These are phyloP conservation scores for Microglena sp. DNA, from an alignment of 139 green algal genomes.

Conservation along the genomic window DNA sequence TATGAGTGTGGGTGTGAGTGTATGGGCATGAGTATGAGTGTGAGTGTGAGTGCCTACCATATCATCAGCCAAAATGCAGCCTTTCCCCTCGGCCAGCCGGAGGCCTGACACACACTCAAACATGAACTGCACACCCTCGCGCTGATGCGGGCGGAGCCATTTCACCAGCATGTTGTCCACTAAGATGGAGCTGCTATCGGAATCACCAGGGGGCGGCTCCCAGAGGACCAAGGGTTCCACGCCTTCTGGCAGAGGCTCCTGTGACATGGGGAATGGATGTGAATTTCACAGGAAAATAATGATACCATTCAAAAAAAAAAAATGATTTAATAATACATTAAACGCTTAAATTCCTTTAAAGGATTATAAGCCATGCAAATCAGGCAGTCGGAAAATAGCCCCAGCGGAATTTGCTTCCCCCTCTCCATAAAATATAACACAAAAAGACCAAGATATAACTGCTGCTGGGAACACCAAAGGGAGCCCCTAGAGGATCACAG, in stretches of 20 bases:
- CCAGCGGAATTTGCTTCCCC: too few relatives aligned
- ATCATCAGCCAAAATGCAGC: slow-evolving; percentile 94
- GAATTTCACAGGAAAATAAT: too few relatives aligned
- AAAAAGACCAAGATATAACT: too few relatives aligned
- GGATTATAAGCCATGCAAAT: not conserved
- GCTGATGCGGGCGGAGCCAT: slow-evolving; percentile 86
- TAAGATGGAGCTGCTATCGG: slow-evolving; percentile 18
- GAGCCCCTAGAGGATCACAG: too few relatives aligned
- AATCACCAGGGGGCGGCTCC: slow-evolving; percentile 25
- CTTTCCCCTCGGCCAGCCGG: slow-evolving; percentile 25
- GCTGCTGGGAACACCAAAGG: too few relatives aligned
- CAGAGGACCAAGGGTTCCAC: slow-evolving; percentile 78
- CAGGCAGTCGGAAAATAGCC: not conserved
- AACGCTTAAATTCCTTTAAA: not conserved
- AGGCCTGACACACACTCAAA: slow-evolving; percentile 95
- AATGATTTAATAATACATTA: not conserved
- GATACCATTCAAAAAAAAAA: too few relatives aligned
- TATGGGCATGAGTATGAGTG: too few relatives aligned
- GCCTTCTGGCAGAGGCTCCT: slow-evolving; percentile 36
- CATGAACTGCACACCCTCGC: slow-evolving; percentile 96
- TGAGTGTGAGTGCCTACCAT: slow-evolving; percentile 52
- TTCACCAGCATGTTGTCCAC: slow-evolving; percentile 82
- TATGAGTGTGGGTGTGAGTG: too few relatives aligned
- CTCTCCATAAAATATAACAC: too few relatives aligned
- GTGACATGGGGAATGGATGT: not conserved